phyloP scores from a whole-genome alignment of 176 grass and related monocot species.

The Pharus latifolius region DNA sequence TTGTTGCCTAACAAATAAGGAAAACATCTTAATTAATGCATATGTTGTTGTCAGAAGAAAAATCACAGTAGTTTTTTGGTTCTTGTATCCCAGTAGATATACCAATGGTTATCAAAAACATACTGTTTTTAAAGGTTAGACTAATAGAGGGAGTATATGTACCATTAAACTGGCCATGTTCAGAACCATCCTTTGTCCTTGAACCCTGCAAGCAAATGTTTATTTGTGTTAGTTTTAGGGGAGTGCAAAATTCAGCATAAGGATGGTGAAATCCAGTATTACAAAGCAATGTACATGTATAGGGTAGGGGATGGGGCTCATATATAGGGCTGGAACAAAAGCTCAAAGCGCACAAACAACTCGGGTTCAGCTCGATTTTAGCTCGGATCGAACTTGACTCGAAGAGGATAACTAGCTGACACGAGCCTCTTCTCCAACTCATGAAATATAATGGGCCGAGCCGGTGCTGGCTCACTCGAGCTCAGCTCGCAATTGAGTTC shows the following conservation, averaged over 20 bases:
- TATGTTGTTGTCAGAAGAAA: background rate
- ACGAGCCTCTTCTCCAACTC: too few species aligned
- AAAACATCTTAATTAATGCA: background rate
- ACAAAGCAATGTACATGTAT: background rate
- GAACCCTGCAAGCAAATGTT: constrained; percentile 41
- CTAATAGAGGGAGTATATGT: constrained; percentile 3
- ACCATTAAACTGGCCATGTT: constrained; percentile 34
- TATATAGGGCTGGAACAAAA: too few species aligned
- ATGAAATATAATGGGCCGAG: too few species aligned
- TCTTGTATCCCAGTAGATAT: background rate
- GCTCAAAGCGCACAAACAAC: too few species aligned
- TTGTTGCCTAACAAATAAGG: background rate
- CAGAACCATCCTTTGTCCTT: constrained; percentile 39
- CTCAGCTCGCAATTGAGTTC: too few species aligned
- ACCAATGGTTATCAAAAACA: background rate
- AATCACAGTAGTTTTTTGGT: background rate
- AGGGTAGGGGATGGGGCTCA: background rate
- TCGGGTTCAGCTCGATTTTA: too few species aligned
- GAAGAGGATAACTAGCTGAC: too few species aligned
- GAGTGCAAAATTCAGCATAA: background rate
- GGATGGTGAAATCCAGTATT: constrained; percentile 5
- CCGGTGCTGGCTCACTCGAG: too few species aligned
- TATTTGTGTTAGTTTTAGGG: background rate
- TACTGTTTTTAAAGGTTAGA: background rate
- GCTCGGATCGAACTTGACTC: too few species aligned